Percentiles rank a stretch among this genome's conserved stretches.
These are phyloP conservation scores for Kewa caespitosa DNA, from an alignment of 179 eudicot species.

Conservation along the genomic window DNA sequence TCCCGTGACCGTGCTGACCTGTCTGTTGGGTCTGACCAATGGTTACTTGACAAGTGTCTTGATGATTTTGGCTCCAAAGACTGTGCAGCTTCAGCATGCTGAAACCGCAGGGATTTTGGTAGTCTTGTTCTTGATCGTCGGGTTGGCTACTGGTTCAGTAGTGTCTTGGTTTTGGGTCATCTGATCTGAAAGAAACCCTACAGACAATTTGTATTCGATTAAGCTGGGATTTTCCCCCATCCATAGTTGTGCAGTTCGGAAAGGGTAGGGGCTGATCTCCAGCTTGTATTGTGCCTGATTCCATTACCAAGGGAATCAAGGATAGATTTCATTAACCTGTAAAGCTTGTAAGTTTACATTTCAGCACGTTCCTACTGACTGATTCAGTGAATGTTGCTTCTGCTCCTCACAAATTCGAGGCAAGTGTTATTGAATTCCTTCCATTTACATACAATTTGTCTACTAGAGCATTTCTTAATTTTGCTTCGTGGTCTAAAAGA, in stretches of 20 bases:
- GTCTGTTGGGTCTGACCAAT: conserved; percentile 82
- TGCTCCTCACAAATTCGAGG: conserved; percentile 47
- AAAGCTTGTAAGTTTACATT: neutral
- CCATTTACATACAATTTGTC: no score
- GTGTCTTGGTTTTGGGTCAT: conserved; percentile 91
- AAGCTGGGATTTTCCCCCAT: conserved; percentile 8
- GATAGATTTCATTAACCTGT: neutral
- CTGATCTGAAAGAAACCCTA: conserved; percentile 25
- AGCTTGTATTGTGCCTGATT: conserved; percentile 13
- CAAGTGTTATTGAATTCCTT: conserved; percentile 23
- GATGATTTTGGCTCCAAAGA: conserved; percentile 73
- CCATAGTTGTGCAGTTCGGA: conserved; percentile 10
- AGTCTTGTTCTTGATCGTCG: conserved; percentile 69
- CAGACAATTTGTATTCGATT: neutral
- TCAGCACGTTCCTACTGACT: conserved; percentile 9
- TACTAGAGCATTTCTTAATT: no score
- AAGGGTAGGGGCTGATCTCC: conserved; percentile 7
- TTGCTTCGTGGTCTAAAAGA: no score
- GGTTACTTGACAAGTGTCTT: conserved; percentile 82
- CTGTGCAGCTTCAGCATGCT: conserved; percentile 63
- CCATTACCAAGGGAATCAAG: neutral
- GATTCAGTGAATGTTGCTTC: conserved; percentile 43
- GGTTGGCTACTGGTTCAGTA: conserved; percentile 79
- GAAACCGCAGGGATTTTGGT: conserved; percentile 77
- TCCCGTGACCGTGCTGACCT: conserved; percentile 73